phyloP scores from a whole-genome alignment of 805 yeast species.

The Danielozyma ontarioensis region DNA sequence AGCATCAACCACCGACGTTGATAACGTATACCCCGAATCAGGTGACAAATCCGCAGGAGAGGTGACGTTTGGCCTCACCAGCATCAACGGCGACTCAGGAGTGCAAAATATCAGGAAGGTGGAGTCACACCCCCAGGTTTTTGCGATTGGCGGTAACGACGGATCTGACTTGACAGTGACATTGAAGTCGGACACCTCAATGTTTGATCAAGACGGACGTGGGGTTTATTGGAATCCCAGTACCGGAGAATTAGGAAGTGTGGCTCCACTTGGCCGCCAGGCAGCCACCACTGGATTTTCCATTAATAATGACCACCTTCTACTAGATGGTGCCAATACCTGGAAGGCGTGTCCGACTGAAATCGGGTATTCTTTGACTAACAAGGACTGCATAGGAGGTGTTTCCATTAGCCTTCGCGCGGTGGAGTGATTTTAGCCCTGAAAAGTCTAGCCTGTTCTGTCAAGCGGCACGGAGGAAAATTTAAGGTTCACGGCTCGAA shows the following conservation, averaged over 20 bases:
- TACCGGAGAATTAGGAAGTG: conserved; percentile 30
- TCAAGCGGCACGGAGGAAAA: too few species aligned
- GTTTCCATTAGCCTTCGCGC: conserved; percentile 20
- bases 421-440: too few species aligned
- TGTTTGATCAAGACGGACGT: conserved; percentile 26
- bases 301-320: conserved; percentile 32
- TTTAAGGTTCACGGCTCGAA: too few species aligned
- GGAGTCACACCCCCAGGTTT: conserved; percentile 25
- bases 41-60: conserved; percentile 2
- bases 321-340: conserved; percentile 24
- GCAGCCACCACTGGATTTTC: conserved; percentile 36
- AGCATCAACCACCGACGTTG: neutral
- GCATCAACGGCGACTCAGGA: conserved; percentile 22
- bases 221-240: conserved; percentile 22
- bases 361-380: conserved; percentile 19
- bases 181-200: conserved; percentile 20
- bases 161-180: conserved; percentile 21
- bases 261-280: conserved; percentile 26
- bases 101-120: conserved; percentile 22
- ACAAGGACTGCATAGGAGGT: conserved; percentile 24
- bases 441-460: too few species aligned
- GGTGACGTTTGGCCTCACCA: conserved; percentile 13
- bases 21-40: neutral
- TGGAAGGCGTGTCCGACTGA: conserved; percentile 36
- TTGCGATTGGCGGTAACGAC: conserved; percentile 27